These are phyloP conservation scores for Colletotrichum paranaense DNA, from an alignment of 2,329 filamentous ascomycete species.

Conservation along the genomic window DNA sequence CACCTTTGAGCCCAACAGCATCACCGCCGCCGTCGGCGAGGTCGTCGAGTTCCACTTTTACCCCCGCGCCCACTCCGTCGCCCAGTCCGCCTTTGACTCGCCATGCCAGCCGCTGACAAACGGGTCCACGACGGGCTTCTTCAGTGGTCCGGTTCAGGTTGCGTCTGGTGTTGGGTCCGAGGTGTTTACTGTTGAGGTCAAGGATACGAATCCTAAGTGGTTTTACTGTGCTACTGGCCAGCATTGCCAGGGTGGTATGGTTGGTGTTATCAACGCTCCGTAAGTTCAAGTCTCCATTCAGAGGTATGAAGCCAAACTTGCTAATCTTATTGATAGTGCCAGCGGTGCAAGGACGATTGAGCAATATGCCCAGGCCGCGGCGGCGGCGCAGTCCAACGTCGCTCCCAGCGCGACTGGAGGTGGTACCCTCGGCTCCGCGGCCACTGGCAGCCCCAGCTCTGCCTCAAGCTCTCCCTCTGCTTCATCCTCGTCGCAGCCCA, in stretches of 20 bases:
- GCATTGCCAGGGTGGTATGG: conserved; percentile 72
- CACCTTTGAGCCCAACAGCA: conserved; percentile 61
- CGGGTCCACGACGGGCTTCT: conserved; percentile 55
- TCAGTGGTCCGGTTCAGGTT: conserved; percentile 55
- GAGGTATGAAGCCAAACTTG: background rate
- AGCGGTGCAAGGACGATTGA: conserved; percentile 18
- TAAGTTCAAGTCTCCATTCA: background rate
- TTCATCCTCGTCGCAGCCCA: background rate
- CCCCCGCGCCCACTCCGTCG: conserved; percentile 68
- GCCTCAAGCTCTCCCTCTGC: conserved; percentile 2
- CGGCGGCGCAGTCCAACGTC: conserved; percentile 26
- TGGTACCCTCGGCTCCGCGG: conserved; percentile 26
- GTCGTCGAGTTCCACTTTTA: conserved; percentile 58
- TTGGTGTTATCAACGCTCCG: conserved; percentile 53
- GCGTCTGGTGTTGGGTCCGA: conserved; percentile 37
- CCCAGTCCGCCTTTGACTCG: conserved; percentile 68
- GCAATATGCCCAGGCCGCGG: conserved; percentile 20
- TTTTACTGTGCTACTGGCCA: conserved; percentile 70
- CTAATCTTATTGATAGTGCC: background rate
- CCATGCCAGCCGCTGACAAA: conserved; percentile 67
- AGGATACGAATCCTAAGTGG: conserved; percentile 69
- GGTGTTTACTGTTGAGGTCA: conserved; percentile 37
- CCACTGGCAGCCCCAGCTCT: conserved; percentile 16
- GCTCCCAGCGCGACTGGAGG: conserved; percentile 29
- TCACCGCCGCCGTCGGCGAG: conserved; percentile 62